Evolutionary conservation across 2,329 filamentous ascomycete species (phyloP), one percentile per base, ranked within the genome.

Genomic region (Neurospora crassa): DNA sequence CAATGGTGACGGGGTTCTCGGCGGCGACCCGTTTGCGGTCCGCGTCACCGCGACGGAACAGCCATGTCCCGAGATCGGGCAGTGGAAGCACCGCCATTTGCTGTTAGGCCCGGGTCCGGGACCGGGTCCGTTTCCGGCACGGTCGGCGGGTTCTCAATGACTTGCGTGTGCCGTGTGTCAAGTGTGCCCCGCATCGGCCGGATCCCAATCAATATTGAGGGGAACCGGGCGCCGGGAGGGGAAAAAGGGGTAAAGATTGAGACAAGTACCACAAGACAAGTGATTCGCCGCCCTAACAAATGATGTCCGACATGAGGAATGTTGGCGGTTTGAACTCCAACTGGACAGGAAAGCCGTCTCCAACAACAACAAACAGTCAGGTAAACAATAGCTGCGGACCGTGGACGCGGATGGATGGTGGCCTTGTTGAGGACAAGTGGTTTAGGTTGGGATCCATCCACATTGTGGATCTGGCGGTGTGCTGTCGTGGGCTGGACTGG

Each of bases 51-150:
- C 53, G 53, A 1, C 75, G 75, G 47, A 75, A 68, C n/a, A 76
- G 72, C 76, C 76, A 76, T 34, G 71, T 71, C 3, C 73, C 71
- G 34, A 75, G 69, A 59, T 75, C 75, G 24, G 74, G 73, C 24
- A 76, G 69, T 45, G 74, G 71, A 63, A 71, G 72, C 75, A 76
- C 75, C 43, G 43, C 68, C 53, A 63, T 63, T 11, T 63, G 45
- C 11, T n/a, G 5, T 6, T 3, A 24, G 24, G 47, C 20, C 53
- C 53, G 53, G 53, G 53, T 37, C 53, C 24, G 12, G 20, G 47
- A 29, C 20, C 47, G 24, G 47, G 7, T 18, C 24, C 47, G 47
- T 29, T 59, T 59, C 47, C 47, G 47, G 24, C 24, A 24, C 24
- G 24, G 20, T 59, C 47, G 47, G 47, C 47, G 47, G 47, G 47